A percentile compares a stretch with the other conserved stretches of the same genome.
These are phyloP conservation scores for Skeletonema tropicum DNA, from an alignment of 108 stramenopile genomes.

Conservation along the genomic window DNA sequence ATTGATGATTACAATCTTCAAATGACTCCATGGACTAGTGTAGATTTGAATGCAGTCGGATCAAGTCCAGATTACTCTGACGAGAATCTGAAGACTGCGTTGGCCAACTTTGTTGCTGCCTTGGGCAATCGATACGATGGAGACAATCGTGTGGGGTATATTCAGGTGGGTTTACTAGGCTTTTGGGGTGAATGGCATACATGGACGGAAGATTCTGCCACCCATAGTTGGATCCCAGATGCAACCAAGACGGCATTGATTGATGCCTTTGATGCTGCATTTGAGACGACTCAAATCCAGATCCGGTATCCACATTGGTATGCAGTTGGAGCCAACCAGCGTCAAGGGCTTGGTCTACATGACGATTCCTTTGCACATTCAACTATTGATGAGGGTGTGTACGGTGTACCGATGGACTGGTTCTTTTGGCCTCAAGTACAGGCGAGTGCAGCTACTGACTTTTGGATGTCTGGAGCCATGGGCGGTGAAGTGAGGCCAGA, in stretches of 20 bases:
- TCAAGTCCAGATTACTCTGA: background rate
- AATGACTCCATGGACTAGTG: background rate
- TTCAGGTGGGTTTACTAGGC: background rate
- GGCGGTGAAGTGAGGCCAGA: background rate
- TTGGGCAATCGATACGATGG: background rate
- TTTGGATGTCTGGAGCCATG: background rate
- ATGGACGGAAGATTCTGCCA: background rate
- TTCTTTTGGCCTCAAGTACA: background rate
- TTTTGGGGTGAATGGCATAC: background rate
- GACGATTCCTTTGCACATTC: background rate
- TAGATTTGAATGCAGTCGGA: background rate
- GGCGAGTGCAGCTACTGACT: background rate
- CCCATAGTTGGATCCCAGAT: background rate
- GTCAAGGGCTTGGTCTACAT: background rate
- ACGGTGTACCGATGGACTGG: background rate
- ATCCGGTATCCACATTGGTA: background rate
- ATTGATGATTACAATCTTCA: background rate
- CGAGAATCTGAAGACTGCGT: background rate
- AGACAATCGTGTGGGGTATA: background rate
- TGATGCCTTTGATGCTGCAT: background rate
- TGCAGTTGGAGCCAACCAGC: background rate
- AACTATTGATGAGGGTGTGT: background rate
- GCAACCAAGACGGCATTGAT: background rate
- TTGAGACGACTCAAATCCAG: background rate
- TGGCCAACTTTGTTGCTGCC: background rate